Evolutionary conservation across 176 grass and related monocot genomes (phyloP).

Genomic region (Ensete ventricosum): DNA sequence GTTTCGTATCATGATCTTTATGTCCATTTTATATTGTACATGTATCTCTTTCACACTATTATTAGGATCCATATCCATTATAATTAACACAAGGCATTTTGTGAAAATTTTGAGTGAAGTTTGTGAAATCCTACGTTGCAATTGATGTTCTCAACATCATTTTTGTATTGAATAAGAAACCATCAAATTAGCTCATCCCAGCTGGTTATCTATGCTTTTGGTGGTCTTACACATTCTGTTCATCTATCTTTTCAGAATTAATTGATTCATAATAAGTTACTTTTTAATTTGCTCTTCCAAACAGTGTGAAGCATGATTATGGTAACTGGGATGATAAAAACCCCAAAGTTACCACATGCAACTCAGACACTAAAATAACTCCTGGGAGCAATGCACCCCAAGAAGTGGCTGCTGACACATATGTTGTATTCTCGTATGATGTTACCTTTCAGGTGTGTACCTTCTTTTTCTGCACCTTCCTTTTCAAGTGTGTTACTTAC

Average conservation of each 20-base stretch:
- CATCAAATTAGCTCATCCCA: too few relatives aligned
- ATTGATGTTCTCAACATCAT: not conserved
- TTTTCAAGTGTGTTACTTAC: not conserved
- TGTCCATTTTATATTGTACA: too few relatives aligned
- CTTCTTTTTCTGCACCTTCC: not conserved
- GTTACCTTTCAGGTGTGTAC: constrained; percentile 66
- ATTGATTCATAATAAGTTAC: too few relatives aligned
- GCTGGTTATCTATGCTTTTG: not conserved
- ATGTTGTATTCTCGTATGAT: constrained; percentile 66
- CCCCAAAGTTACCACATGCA: constrained; percentile 51
- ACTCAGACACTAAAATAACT: constrained; percentile 48
- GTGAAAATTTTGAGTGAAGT: not conserved
- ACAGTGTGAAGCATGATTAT: constrained; percentile 68
- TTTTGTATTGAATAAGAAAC: not conserved
- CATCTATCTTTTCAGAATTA: too few relatives aligned
- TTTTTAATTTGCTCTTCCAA: constrained; percentile 2
- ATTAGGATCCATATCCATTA: not conserved
- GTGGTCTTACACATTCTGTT: too few relatives aligned
- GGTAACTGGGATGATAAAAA: constrained; percentile 57
- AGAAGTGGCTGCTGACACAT: constrained; percentile 43
- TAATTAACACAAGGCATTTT: not conserved
- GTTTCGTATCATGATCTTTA: too few relatives aligned
- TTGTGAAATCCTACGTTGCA: too few relatives aligned
- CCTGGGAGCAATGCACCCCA: constrained; percentile 58
- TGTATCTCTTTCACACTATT: not conserved